Percentiles rank a stretch among this genome's conserved stretches.
Evolutionary conservation across 2,329 filamentous ascomycete species (phyloP).

Genomic region (Emericellopsis cladophorae): DNA sequence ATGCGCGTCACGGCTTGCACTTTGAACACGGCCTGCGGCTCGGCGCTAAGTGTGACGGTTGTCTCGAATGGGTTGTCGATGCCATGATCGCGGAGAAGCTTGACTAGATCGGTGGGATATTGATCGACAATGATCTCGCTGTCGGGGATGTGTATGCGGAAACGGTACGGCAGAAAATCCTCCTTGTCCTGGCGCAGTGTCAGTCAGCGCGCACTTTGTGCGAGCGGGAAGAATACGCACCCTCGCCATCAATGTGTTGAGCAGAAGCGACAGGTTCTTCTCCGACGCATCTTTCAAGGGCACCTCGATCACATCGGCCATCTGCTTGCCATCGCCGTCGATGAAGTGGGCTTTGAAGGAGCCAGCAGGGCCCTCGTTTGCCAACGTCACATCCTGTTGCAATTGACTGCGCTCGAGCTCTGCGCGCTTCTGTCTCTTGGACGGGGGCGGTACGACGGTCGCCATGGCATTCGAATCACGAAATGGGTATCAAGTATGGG

Average conservation of each 20-base stretch:
- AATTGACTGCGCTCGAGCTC: conserved; percentile 55
- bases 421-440: conserved; percentile 75
- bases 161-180: conserved; percentile 49
- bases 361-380: conserved; percentile 56
- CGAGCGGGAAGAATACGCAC: conserved; percentile 27
- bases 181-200: conserved; percentile 30
- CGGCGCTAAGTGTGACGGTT: conserved; percentile 41
- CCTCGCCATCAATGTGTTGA: conserved; percentile 74
- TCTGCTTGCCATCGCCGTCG: conserved; percentile 63
- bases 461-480: conserved; percentile 43
- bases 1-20: conserved; percentile 87
- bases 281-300: conserved; percentile 75
- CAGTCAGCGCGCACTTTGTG: not conserved
- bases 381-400: conserved; percentile 62
- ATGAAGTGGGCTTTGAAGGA: conserved; percentile 79
- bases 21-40: conserved; percentile 85
- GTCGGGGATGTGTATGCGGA: conserved; percentile 44
- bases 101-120: conserved; percentile 41
- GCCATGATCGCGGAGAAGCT: conserved; percentile 40
- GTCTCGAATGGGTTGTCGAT: conserved; percentile 46
- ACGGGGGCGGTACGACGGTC: conserved; percentile 71
- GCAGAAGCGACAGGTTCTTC: conserved; percentile 75
- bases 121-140: conserved; percentile 40
- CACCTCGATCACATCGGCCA: conserved; percentile 59
- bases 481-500: not conserved